phyloP scores from a whole-genome alignment of 1,284 basidiomycete genomes.

The Heterobasidion parviporum region DNA sequence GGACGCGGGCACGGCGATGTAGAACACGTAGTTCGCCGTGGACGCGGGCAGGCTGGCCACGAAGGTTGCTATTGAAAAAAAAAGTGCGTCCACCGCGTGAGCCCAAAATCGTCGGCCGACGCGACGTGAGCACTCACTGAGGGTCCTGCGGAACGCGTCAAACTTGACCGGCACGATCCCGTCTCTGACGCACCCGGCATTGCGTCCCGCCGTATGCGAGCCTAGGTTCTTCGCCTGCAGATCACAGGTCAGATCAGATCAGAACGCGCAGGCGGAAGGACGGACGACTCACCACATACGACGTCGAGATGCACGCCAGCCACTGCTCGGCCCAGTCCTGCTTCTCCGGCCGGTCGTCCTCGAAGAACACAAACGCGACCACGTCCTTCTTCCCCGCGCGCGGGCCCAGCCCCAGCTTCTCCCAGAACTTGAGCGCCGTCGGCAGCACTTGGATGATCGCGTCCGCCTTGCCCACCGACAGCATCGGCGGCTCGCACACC shows the following conservation, averaged over 20 bases:
- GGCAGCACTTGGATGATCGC: slow-evolving; percentile 57
- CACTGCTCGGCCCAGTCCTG: slow-evolving; percentile 42
- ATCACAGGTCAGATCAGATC: slow-evolving; percentile 3
- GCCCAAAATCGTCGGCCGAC: neutral
- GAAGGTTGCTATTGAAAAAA: slow-evolving; percentile 48
- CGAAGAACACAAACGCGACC: slow-evolving; percentile 58
- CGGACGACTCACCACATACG: slow-evolving; percentile 46
- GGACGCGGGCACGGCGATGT: slow-evolving; percentile 53
- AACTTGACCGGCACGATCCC: slow-evolving; percentile 56
- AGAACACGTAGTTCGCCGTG: slow-evolving; percentile 46
- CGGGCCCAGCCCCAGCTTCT: slow-evolving; percentile 69
- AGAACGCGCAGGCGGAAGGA: too few relatives aligned
- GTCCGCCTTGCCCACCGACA: slow-evolving; percentile 56
- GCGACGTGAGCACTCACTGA: slow-evolving; percentile 33
- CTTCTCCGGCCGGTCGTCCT: slow-evolving; percentile 31
- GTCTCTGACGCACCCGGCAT: slow-evolving; percentile 33
- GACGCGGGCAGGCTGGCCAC: slow-evolving; percentile 34
- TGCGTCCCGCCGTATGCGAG: slow-evolving; percentile 40
- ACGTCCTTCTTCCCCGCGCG: slow-evolving; percentile 63
- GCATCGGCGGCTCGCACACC: slow-evolving; percentile 43
- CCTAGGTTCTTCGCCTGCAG: slow-evolving; percentile 58
- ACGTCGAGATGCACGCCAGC: slow-evolving; percentile 42
- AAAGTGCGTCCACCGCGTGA: neutral
- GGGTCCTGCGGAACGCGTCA: slow-evolving; percentile 55
- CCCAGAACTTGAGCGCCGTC: slow-evolving; percentile 71